A percentile compares a stretch with the other conserved stretches of the same genome.
Evolutionary conservation across 2,329 filamentous ascomycete genomes (phyloP).

Genomic region (Periconia digitata): DNA sequence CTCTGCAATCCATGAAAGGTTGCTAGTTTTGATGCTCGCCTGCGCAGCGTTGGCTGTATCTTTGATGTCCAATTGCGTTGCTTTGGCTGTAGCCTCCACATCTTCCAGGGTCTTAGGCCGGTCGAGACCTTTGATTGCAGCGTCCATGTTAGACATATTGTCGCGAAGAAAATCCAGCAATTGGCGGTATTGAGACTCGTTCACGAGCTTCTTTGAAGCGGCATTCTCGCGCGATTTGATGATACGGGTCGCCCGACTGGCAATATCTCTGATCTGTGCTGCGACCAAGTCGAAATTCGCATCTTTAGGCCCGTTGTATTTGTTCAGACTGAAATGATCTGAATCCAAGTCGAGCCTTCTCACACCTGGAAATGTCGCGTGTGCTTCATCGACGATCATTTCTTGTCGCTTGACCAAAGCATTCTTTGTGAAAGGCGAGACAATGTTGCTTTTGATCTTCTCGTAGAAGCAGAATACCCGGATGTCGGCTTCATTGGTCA

Average conservation of each 20-base stretch:
- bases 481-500: slow-evolving; percentile 20
- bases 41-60: not conserved
- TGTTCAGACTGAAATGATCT: slow-evolving; percentile 35
- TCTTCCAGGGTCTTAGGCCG: not conserved
- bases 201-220: slow-evolving; percentile 17
- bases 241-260: slow-evolving; percentile 20
- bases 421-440: slow-evolving; percentile 14
- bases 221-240: slow-evolving; percentile 23
- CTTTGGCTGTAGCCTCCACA: not conserved
- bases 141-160: slow-evolving; percentile 21
- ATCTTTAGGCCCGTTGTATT: slow-evolving; percentile 30
- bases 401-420: slow-evolving; percentile 21
- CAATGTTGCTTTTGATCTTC: slow-evolving; percentile 19
- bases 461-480: slow-evolving; percentile 26
- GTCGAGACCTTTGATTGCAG: slow-evolving; percentile 14
- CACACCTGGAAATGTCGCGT: slow-evolving; percentile 26
- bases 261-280: slow-evolving; percentile 23
- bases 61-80: slow-evolving; percentile 7
- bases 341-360: slow-evolving; percentile 22
- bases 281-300: slow-evolving; percentile 27
- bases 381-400: slow-evolving; percentile 30
- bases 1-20: slow-evolving; percentile 17
- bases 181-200: slow-evolving; percentile 17
- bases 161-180: slow-evolving; percentile 19
- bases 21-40: slow-evolving; percentile 9